Base-by-base conservation (phyloP, 202 grass and related monocot genomes). In the Schoenoplectus triqueter region DNA sequence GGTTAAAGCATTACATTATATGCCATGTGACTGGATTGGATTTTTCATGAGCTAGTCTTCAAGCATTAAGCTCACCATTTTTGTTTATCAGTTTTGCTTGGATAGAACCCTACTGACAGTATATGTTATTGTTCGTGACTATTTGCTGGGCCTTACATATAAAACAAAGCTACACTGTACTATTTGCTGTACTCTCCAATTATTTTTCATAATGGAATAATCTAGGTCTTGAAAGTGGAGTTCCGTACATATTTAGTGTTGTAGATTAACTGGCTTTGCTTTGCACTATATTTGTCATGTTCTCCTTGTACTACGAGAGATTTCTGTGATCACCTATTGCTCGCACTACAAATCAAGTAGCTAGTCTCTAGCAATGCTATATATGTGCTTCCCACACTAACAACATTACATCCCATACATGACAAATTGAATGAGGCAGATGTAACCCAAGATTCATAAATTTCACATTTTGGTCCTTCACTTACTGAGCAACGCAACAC, bases 281-380 rank as follows among this genome's bases (percentile, higher is more conserved):
- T 40, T 77, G 51, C 9, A 74, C 51, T 41, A 15, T 57, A 2
- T 2, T 77, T 57, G 73, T 39, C 73, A 77, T 31, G 57, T 77
- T 77, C 50, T 56, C 1, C 21, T 77, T 77, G 73, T 77, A 77
- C 51, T 77, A 77, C 40, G 10, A 50, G 17, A 56, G 73, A 39
- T 76, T 76, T 31, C 31, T 31, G 31, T 31, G 31, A 31, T 31
- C 49, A 76, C 50, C 10, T 55, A 11, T 70, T 10, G 14, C 46
- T 73, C 10, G 6, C 41, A 7, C 67, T 31, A 45, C 13, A 62
- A 62, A 19, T 46, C 3, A 52, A 2, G 0, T 21, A 10, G 19
- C 4, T 20, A 73, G 70, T 52, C 7, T 20, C 47, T 21, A 52
- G 47, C 47, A 51, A 52, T 21, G 47, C 70, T 73, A 71, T 11